phyloP scores from a whole-genome alignment of 306 rosid genomes.

The Biancaea sappan region DNA sequence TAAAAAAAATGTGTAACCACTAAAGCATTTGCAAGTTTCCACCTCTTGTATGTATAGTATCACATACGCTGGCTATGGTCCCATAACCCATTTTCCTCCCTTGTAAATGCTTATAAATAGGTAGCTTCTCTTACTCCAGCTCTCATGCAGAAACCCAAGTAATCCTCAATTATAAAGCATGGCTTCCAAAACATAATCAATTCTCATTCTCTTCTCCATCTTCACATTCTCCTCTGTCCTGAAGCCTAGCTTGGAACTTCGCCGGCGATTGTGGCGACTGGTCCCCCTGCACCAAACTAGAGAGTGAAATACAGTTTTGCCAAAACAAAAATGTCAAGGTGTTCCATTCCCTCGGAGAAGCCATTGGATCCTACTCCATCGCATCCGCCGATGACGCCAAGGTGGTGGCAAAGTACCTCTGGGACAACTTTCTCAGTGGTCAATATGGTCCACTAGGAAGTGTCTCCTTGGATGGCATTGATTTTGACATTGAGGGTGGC shows the following conservation, averaged over 20 bases:
- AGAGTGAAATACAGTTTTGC: conserved; percentile 32
- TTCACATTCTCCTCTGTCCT: neutral
- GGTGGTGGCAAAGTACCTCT: conserved; percentile 40
- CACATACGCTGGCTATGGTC: too few relatives aligned
- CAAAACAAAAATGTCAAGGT: conserved; percentile 43
- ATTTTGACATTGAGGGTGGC: conserved; percentile 52
- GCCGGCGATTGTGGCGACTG: conserved; percentile 44
- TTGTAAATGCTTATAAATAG: neutral
- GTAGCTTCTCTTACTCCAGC: neutral
- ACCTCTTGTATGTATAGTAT: too few relatives aligned
- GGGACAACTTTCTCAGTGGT: conserved; percentile 54
- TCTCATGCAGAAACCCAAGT: neutral
- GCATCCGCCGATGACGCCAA: conserved; percentile 39
- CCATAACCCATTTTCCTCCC: too few relatives aligned
- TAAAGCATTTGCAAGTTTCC: too few relatives aligned
- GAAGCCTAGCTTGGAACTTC: conserved; percentile 36
- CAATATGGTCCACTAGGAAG: conserved; percentile 42
- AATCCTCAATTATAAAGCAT: neutral
- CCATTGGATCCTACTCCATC: conserved; percentile 34
- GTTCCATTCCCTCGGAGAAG: conserved; percentile 62
- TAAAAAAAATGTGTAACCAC: too few relatives aligned
- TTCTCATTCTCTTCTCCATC: neutral
- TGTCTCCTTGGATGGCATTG: conserved; percentile 55
- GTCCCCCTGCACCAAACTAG: conserved; percentile 27
- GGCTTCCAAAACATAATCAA: neutral